phyloP scores from a whole-genome alignment of 768 basidiomycete genomes.

The Trametes gibbosa region DNA sequence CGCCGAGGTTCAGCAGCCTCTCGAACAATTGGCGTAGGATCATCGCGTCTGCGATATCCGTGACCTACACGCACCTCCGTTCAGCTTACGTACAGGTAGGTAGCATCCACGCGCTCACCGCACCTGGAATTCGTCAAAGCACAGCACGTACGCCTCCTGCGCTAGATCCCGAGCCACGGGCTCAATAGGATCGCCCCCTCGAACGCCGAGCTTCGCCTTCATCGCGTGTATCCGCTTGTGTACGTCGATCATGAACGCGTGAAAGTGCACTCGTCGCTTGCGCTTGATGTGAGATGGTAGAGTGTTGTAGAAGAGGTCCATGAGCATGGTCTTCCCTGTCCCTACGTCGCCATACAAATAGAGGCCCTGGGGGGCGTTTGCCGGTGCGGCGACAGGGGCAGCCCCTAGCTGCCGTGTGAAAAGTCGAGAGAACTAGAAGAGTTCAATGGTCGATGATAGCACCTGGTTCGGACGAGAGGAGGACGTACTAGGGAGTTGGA shows the following conservation, averaged over 20 bases:
- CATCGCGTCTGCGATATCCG: conserved; percentile 98
- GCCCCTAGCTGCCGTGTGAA: conserved; percentile 27
- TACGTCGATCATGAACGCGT: conserved; percentile 99
- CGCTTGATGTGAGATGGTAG: conserved; percentile 63
- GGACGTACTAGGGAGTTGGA: conserved; percentile 33
- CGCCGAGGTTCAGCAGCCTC: conserved; percentile 80
- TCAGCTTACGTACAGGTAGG: conserved; percentile 8
- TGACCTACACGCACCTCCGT: conserved; percentile 55
- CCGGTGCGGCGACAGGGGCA: conserved; percentile 37
- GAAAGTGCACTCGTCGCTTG: conserved; percentile 93
- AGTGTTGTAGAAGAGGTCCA: conserved; percentile 94
- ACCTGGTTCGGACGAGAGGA: too few relatives aligned
- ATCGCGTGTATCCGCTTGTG: conserved; percentile 88
- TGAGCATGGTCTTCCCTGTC: conserved; percentile 98
- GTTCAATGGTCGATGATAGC: not conserved
- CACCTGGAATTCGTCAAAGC: conserved; percentile 99
- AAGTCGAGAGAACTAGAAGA: conserved; percentile 27
- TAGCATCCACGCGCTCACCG: conserved; percentile 22
- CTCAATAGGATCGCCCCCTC: conserved; percentile 77
- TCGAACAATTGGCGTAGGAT: conserved; percentile 90
- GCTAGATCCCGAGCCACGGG: conserved; percentile 89
- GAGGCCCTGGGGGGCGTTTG: conserved; percentile 74
- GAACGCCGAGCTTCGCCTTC: conserved; percentile 65
- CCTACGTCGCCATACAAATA: conserved; percentile 97
- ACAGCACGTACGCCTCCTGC: conserved; percentile 78